Conservation (phyloP, 1,284 basidiomycete species). For the Cutaneotrichosporon dermatis region DNA sequence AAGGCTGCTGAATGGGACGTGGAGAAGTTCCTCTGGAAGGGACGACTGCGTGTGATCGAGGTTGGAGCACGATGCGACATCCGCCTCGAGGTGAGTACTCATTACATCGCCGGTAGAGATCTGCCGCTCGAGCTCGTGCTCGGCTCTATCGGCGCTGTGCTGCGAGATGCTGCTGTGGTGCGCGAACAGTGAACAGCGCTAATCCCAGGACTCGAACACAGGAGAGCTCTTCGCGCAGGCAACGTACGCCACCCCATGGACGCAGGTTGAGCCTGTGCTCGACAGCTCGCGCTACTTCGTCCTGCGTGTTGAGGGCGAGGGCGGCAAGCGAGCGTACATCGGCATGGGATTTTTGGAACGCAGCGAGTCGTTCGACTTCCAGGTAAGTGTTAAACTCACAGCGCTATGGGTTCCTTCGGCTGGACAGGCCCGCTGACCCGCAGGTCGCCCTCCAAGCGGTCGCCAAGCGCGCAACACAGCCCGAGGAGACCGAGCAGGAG, state of each 20-base stretch:
- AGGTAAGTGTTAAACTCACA: slow-evolving; percentile 23
- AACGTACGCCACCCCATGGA: slow-evolving; percentile 69
- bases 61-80: slow-evolving; percentile 44
- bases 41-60: slow-evolving; percentile 46
- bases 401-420: too few species aligned
- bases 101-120: too few species aligned
- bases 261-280: slow-evolving; percentile 87
- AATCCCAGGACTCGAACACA: slow-evolving; percentile 35
- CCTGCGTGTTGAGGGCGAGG: slow-evolving; percentile 75
- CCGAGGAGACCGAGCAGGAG: slow-evolving; percentile 19
- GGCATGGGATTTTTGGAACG: slow-evolving; percentile 91
- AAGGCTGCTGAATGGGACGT: slow-evolving; percentile 50
- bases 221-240: slow-evolving; percentile 75
- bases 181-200: background rate
- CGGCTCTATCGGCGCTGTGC: too few species aligned
- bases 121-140: too few species aligned
- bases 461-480: slow-evolving; percentile 63
- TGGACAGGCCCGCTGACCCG: background rate
- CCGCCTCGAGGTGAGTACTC: slow-evolving; percentile 39
- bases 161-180: too few species aligned
- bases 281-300: slow-evolving; percentile 97
- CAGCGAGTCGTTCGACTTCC: slow-evolving; percentile 86
- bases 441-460: slow-evolving; percentile 89
- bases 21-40: slow-evolving; percentile 49
- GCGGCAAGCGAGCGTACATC: slow-evolving; percentile 80